Percentiles rank a stretch among this genome's conserved stretches.
phyloP scores from a whole-genome alignment of 2,329 filamentous ascomycete genomes.

The Chaetomium globosum region DNA sequence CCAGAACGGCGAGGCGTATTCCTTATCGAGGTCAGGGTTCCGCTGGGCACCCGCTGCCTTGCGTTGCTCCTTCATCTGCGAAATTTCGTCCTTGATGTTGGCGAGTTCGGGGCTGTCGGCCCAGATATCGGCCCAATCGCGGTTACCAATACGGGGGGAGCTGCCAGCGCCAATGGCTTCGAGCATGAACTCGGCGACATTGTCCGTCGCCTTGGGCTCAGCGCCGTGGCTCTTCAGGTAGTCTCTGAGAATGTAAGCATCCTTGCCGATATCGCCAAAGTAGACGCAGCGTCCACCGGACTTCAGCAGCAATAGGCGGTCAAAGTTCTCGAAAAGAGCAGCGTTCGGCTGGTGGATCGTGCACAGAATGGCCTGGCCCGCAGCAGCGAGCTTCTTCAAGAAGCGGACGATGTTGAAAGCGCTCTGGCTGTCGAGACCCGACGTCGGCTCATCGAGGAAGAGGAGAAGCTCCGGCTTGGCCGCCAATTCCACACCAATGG shows the following conservation, averaged over 20 bases:
- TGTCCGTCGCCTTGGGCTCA: constrained; percentile 57
- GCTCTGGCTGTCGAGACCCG: constrained; percentile 70
- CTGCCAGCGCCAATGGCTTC: constrained; percentile 80
- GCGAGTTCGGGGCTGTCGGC: constrained; percentile 70
- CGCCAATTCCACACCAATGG: constrained; percentile 86
- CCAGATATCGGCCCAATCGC: constrained; percentile 83
- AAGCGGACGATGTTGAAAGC: constrained; percentile 79
- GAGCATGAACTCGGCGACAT: constrained; percentile 78
- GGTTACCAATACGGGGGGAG: constrained; percentile 68
- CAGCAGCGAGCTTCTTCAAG: constrained; percentile 73
- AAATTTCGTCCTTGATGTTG: constrained; percentile 66
- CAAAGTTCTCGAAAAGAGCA: constrained; percentile 84
- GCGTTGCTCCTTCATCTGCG: constrained; percentile 65
- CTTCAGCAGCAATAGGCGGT: constrained; percentile 77
- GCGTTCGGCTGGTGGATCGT: constrained; percentile 91
- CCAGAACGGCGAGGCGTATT: constrained; percentile 78
- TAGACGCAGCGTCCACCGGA: constrained; percentile 80
- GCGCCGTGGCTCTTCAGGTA: constrained; percentile 65
- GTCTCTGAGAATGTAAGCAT: constrained; percentile 69
- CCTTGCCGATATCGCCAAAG: constrained; percentile 79
- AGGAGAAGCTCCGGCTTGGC: constrained; percentile 77
- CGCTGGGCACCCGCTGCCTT: constrained; percentile 45
- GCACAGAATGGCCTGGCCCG: constrained; percentile 84
- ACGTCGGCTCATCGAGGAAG: constrained; percentile 79
- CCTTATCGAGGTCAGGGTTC: constrained; percentile 63